These are phyloP conservation scores for Exophiala aquamarina DNA, from an alignment of 2,329 filamentous ascomycete genomes.

Conservation along the genomic window DNA sequence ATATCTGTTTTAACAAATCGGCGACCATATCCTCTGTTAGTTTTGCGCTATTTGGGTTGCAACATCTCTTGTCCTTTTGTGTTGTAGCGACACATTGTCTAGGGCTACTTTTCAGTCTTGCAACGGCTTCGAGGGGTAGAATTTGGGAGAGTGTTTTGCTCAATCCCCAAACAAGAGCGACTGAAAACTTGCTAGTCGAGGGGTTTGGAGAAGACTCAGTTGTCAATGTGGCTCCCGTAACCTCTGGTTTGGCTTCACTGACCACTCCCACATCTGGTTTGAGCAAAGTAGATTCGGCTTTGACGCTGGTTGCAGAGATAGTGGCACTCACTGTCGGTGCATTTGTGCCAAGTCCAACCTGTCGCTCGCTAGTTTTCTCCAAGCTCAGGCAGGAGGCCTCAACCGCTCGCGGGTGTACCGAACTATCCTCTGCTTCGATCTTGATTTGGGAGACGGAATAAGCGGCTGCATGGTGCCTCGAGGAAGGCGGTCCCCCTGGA, in stretches of 20 bases:
- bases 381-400: too few species aligned
- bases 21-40: too few species aligned
- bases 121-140: constrained; percentile 4
- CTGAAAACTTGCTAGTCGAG: neutral
- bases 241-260: neutral
- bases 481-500: too few species aligned
- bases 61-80: neutral
- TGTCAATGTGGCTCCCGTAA: neutral
- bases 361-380: too few species aligned
- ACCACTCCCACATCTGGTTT: too few species aligned
- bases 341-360: too few species aligned
- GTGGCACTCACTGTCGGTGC: too few species aligned
- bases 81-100: constrained; percentile 1
- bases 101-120: constrained; percentile 3
- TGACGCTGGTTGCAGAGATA: neutral
- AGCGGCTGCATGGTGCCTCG: too few species aligned
- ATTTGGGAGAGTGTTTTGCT: constrained; percentile 3
- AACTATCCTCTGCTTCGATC: too few species aligned
- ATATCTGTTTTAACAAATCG: neutral
- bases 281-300: neutral
- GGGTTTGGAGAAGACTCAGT: neutral
- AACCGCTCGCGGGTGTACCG: too few species aligned
- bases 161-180: neutral
- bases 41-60: neutral
- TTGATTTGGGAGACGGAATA: too few species aligned